These are phyloP conservation scores for Acacia concinna DNA, from an alignment of 331 rosid genomes.

Conservation along the genomic window DNA sequence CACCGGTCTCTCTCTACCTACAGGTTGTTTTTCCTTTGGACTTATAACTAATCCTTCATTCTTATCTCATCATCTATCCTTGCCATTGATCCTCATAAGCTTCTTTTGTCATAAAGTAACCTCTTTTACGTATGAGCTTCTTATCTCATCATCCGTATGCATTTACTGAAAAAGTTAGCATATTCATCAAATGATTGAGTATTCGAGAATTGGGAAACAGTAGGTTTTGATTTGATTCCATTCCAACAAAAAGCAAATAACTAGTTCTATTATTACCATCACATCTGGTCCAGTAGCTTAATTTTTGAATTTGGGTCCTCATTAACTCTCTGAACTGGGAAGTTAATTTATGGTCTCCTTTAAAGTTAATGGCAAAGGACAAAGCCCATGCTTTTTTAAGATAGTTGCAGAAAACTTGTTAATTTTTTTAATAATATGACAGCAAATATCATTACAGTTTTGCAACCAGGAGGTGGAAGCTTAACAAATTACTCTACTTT, in stretches of 20 bases:
- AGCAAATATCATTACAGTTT: background rate
- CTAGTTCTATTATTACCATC: background rate
- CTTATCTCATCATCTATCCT: background rate
- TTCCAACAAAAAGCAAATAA: background rate
- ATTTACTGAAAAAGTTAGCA: conserved; percentile 6
- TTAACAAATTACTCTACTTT: background rate
- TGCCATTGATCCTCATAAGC: background rate
- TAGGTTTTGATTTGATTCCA: conserved; percentile 13
- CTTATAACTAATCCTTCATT: conserved; percentile 8
- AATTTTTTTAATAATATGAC: background rate
- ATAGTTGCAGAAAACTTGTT: background rate
- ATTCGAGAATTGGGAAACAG: background rate
- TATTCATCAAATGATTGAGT: conserved; percentile 13
- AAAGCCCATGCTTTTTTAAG: background rate
- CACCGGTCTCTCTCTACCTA: background rate
- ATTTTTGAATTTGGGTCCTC: background rate
- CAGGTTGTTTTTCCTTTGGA: background rate
- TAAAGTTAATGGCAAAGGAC: background rate
- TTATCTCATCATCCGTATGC: background rate
- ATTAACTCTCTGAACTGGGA: background rate
- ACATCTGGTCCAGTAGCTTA: background rate
- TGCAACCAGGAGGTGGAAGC: background rate
- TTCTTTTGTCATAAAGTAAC: background rate
- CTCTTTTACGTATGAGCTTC: background rate
- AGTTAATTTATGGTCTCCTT: background rate